Conservation (phyloP, 1,284 basidiomycete genomes). For the Leccinum fuscescens region DNA sequence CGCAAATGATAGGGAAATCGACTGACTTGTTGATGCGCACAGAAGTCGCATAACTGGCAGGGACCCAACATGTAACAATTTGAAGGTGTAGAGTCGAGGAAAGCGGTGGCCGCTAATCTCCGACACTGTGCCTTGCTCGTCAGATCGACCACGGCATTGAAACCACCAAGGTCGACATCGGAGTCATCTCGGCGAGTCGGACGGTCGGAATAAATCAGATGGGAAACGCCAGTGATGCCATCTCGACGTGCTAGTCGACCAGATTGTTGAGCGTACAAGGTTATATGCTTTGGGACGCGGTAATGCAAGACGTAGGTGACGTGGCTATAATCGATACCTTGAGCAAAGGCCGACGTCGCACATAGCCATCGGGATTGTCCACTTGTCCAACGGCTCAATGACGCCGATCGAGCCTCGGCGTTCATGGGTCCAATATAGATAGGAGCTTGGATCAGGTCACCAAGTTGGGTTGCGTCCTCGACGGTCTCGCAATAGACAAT, state of each 20-base stretch:
- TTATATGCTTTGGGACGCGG: conserved; percentile 4
- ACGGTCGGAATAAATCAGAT: not conserved
- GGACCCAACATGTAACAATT: not conserved
- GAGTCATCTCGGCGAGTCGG: not conserved
- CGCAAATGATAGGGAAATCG: not conserved
- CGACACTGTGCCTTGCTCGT: not conserved
- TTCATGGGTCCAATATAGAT: conserved; percentile 4
- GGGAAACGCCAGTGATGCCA: not conserved
- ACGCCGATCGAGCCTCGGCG: not conserved
- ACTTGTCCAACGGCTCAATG: not conserved
- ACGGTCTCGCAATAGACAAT: conserved; percentile 4
- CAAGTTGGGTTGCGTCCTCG: not conserved
- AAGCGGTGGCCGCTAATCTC: not conserved
- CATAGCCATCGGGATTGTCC: conserved; percentile 4
- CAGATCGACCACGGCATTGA: conserved; percentile 2
- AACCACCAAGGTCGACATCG: not conserved
- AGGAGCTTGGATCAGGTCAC: not conserved
- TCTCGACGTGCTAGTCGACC: not conserved
- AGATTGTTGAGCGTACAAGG: conserved; percentile 9
- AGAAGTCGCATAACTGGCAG: conserved; percentile 1
- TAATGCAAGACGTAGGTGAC: conserved; percentile 10
- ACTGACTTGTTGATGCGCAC: not conserved
- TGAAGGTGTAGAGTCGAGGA: not conserved
- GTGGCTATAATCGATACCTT: conserved; percentile 10
- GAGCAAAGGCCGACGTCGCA: conserved; percentile 3